A percentile compares a stretch with the other conserved stretches of the same genome.
Conservation (phyloP, 2,329 filamentous ascomycete genomes). For the Neoarthrinium moseri region DNA sequence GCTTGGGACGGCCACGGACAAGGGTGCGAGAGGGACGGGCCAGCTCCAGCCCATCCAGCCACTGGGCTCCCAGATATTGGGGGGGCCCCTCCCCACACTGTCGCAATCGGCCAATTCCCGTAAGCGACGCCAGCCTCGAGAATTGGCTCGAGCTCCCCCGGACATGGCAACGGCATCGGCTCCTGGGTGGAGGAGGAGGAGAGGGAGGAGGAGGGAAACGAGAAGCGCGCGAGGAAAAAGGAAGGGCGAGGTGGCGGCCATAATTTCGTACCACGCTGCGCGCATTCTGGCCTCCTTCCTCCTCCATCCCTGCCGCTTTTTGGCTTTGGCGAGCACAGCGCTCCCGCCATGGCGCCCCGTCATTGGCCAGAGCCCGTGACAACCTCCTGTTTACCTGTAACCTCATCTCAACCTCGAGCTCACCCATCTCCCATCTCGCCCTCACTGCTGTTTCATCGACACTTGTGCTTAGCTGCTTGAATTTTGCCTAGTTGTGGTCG, state of each 20-base stretch:
- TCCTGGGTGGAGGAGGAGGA: neutral
- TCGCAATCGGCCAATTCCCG: neutral
- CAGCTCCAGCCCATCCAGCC: too few species aligned
- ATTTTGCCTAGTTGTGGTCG: conserved; percentile 14
- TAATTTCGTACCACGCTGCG: neutral
- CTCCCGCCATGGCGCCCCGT: conserved; percentile 19
- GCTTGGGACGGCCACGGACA: too few species aligned
- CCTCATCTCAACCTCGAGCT: conserved; percentile 22
- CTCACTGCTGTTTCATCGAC: conserved; percentile 17
- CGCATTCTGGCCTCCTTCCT: neutral
- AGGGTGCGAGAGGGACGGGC: neutral
- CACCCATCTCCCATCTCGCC: conserved; percentile 17
- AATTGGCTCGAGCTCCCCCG: conserved; percentile 7
- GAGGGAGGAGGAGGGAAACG: neutral
- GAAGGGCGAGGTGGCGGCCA: neutral
- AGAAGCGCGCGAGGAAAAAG: neutral
- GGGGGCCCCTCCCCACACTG: conserved; percentile 1
- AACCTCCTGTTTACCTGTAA: conserved; percentile 28
- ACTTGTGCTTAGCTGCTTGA: conserved; percentile 10
- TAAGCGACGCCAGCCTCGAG: neutral
- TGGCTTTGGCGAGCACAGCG: conserved; percentile 12
- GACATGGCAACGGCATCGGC: conserved; percentile 5
- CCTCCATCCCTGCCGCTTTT: conserved; percentile 11
- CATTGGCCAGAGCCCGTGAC: conserved; percentile 22
- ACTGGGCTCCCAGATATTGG: too few species aligned